Conservation (phyloP, 2,329 filamentous ascomycete species). For the Phialemoniopsis sp. region DNA sequence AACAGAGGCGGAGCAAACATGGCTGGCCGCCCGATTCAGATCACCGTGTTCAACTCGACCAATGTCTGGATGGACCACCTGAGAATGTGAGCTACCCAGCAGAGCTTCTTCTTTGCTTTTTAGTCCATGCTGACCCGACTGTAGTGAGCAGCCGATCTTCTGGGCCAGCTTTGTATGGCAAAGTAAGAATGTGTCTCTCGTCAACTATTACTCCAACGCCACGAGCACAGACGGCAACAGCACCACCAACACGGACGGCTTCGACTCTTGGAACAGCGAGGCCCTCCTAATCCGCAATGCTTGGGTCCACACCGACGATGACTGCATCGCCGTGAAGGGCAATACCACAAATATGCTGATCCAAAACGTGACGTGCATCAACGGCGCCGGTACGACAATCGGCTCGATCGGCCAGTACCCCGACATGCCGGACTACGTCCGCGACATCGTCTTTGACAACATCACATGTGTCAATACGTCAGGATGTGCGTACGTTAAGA, state of each 20-base stretch:
- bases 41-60: conserved; percentile 16
- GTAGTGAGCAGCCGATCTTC: too few species aligned
- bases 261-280: conserved; percentile 7
- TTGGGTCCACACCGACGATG: conserved; percentile 17
- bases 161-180: too few species aligned
- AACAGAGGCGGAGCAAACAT: conserved; percentile 20
- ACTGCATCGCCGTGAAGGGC: conserved; percentile 33
- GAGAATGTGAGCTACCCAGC: too few species aligned
- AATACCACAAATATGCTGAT: conserved; percentile 33
- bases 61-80: conserved; percentile 5
- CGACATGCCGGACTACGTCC: conserved; percentile 25
- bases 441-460: conserved; percentile 29
- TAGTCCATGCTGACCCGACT: too few species aligned
- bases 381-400: conserved; percentile 29
- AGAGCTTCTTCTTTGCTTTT: too few species aligned
- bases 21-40: conserved; percentile 19
- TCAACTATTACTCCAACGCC: too few species aligned
- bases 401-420: conserved; percentile 32
- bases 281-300: conserved; percentile 1
- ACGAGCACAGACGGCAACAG: too few species aligned
- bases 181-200: too few species aligned
- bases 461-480: conserved; percentile 10
- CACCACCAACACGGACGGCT: conserved; percentile 3
- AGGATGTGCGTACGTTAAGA: conserved; percentile 10
- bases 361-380: conserved; percentile 29